These are phyloP conservation scores for Eucalyptus pumila DNA, from an alignment of 345 rosid genomes.

Conservation along the genomic window DNA sequence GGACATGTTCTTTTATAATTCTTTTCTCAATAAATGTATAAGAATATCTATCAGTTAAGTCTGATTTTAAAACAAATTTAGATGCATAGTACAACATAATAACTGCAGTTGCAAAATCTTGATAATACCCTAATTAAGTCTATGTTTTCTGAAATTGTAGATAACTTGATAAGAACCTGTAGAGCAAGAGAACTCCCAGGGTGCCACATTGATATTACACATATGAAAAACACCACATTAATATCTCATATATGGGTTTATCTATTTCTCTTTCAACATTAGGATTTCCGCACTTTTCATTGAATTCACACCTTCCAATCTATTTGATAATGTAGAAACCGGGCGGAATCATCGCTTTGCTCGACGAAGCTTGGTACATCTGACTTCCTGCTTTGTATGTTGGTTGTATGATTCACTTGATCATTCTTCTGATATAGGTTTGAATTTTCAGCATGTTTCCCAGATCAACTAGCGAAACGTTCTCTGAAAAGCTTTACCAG, in stretches of 20 bases:
- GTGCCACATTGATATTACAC: neutral
- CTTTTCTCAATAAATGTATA: neutral
- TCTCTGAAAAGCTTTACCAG: slow-evolving; percentile 77
- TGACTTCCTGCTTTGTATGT: neutral
- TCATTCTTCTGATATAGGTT: neutral
- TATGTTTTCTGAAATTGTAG: neutral
- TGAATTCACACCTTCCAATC: slow-evolving; percentile 4
- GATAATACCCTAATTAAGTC: neutral
- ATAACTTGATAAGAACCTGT: neutral
- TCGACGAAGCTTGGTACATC: slow-evolving; percentile 89
- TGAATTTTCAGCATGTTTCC: slow-evolving; percentile 73
- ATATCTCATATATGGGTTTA: neutral
- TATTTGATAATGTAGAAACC: slow-evolving; percentile 60
- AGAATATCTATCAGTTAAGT: neutral
- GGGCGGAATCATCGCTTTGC: slow-evolving; percentile 80
- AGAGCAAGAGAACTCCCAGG: neutral
- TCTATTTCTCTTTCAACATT: neutral
- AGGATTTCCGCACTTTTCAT: neutral
- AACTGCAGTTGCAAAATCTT: neutral
- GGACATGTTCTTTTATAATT: neutral
- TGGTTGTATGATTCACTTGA: neutral
- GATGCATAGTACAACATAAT: neutral
- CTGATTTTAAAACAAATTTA: neutral
- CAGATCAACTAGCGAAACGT: slow-evolving; percentile 81
- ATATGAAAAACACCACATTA: neutral